These are phyloP conservation scores for Suhomyces sp. DNA, from an alignment of 805 yeast genomes.

Conservation along the genomic window DNA sequence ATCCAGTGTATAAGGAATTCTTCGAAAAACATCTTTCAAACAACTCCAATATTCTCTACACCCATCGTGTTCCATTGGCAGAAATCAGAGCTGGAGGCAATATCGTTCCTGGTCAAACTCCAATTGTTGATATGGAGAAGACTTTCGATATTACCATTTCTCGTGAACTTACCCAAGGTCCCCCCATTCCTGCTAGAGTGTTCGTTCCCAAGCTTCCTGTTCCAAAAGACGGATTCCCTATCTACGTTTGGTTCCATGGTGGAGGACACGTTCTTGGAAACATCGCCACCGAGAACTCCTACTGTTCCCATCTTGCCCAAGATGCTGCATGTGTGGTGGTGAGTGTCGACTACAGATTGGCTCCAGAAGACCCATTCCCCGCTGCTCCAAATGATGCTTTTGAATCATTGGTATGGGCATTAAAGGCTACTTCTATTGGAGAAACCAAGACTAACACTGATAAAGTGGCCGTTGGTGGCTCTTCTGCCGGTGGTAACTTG, in stretches of 20 bases:
- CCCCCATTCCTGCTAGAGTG: conserved; percentile 31
- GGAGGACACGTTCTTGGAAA: conserved; percentile 48
- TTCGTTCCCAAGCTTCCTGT: conserved; percentile 36
- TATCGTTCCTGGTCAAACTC: conserved; percentile 44
- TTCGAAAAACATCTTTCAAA: conserved; percentile 26
- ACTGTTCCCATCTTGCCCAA: conserved; percentile 41
- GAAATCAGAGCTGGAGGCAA: conserved; percentile 32
- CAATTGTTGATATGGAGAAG: conserved; percentile 24
- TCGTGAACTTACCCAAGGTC: conserved; percentile 26
- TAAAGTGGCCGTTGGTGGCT: conserved; percentile 43
- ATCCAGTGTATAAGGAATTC: conserved; percentile 39
- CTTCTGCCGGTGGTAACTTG: conserved; percentile 47
- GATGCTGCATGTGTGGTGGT: conserved; percentile 38
- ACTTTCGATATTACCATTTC: conserved; percentile 32
- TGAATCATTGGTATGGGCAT: conserved; percentile 30
- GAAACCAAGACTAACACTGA: conserved; percentile 26
- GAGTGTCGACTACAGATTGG: conserved; percentile 49
- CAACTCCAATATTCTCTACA: conserved; percentile 29
- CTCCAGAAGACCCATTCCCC: conserved; percentile 51
- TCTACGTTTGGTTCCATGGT: conserved; percentile 42
- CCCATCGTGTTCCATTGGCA: conserved; percentile 36
- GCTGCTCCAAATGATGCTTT: conserved; percentile 47
- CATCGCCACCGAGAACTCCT: conserved; percentile 41
- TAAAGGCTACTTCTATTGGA: conserved; percentile 16
- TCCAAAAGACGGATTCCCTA: conserved; percentile 39